These are phyloP conservation scores for Knoxia roxburghii DNA, from an alignment of 257 asterid species.

Conservation along the genomic window DNA sequence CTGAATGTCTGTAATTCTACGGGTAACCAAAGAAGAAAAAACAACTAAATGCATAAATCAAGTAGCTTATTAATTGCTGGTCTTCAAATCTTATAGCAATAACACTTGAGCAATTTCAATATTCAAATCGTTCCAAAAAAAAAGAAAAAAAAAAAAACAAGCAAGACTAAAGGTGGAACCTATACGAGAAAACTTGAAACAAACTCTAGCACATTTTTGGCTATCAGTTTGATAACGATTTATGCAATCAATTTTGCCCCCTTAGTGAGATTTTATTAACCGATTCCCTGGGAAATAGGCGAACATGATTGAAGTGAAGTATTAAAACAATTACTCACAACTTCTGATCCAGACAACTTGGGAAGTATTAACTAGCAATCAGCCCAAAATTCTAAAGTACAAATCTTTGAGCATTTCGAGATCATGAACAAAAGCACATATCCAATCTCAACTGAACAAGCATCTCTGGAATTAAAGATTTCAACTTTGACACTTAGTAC, in stretches of 20 bases:
- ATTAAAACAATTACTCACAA: background rate
- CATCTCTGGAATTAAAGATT: constrained; percentile 1
- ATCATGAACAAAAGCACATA: background rate
- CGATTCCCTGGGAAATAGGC: background rate
- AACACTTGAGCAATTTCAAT: background rate
- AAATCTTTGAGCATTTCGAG: background rate
- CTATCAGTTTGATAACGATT: background rate
- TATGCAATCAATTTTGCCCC: too few species aligned
- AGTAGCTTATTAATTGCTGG: background rate
- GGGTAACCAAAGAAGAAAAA: background rate
- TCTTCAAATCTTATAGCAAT: background rate
- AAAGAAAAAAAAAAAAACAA: background rate
- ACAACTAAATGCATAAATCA: background rate
- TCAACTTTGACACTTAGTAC: background rate
- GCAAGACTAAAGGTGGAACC: too few species aligned
- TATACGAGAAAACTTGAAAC: background rate
- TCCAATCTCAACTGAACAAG: background rate
- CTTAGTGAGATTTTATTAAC: too few species aligned
- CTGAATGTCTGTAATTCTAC: background rate
- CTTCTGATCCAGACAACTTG: background rate
- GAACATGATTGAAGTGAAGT: background rate
- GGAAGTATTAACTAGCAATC: background rate
- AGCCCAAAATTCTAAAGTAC: background rate
- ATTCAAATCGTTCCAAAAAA: background rate
- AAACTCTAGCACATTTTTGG: background rate